Conservation (phyloP, 2,329 filamentous ascomycete genomes). For the Trichoderma simmonsii region DNA sequence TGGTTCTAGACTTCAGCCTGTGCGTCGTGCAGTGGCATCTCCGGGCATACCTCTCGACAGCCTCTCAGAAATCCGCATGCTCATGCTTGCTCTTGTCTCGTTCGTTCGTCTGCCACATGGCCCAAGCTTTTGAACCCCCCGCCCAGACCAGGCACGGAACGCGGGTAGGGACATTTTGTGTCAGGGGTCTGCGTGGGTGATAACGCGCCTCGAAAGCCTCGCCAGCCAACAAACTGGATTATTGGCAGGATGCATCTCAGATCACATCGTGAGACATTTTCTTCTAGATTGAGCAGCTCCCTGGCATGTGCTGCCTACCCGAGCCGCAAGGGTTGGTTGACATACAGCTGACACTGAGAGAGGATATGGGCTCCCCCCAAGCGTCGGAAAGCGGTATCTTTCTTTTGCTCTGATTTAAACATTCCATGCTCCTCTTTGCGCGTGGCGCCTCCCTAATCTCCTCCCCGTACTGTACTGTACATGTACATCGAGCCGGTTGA, state of each 20-base stretch:
- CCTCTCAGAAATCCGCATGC: background rate
- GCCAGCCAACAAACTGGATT: background rate
- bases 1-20: background rate
- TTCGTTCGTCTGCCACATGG: conserved; percentile 4
- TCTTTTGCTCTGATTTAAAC: background rate
- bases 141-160: conserved; percentile 7
- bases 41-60: background rate
- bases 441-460: conserved; percentile 1
- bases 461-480: background rate
- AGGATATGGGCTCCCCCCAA: background rate
- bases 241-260: conserved; percentile 1
- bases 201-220: conserved; percentile 10
- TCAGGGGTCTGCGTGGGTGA: conserved; percentile 8
- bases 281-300: conserved; percentile 6
- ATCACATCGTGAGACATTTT: conserved; percentile 11
- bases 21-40: background rate
- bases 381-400: background rate
- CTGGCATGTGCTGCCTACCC: conserved; percentile 4
- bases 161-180: conserved; percentile 6
- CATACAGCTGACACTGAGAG: background rate
- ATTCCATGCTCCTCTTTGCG: background rate
- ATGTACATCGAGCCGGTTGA: background rate
- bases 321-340: background rate
- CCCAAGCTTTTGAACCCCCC: background rate
- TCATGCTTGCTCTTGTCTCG: background rate